Percentiles rank a stretch among this genome's conserved stretches.
Conservation (phyloP, 2,329 filamentous ascomycete species). For the Leptographium procerum region DNA sequence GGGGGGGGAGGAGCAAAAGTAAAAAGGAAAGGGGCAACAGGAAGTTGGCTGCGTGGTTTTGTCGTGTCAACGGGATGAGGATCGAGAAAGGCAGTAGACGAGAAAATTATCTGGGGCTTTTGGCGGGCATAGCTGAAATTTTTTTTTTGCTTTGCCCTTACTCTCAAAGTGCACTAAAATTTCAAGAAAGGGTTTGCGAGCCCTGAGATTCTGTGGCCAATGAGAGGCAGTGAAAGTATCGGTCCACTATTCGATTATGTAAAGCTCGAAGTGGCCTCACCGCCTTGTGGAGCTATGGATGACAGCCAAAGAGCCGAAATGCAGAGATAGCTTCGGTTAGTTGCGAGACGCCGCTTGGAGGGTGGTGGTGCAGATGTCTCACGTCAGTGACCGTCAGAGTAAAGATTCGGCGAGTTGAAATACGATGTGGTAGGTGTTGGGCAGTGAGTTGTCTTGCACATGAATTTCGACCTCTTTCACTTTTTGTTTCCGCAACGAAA, state of each 20-base stretch:
- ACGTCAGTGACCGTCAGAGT: too few species aligned
- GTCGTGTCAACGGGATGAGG: not conserved
- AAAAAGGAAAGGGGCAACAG: not conserved
- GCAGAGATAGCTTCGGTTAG: too few species aligned
- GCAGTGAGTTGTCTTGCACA: too few species aligned
- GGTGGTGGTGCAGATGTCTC: too few species aligned
- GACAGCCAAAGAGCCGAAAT: too few species aligned
- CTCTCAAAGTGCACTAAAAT: not conserved
- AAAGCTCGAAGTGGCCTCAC: not conserved
- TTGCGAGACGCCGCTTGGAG: too few species aligned
- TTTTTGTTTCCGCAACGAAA: too few species aligned
- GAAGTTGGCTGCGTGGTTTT: not conserved
- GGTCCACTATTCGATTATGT: not conserved
- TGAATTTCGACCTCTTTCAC: too few species aligned
- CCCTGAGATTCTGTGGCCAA: not conserved
- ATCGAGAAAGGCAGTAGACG: not conserved
- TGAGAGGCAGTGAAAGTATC: not conserved
- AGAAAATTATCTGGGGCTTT: not conserved
- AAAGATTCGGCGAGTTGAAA: too few species aligned
- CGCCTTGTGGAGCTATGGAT: not conserved
- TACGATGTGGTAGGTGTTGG: too few species aligned
- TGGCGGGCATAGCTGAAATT: not conserved
- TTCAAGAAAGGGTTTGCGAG: not conserved
- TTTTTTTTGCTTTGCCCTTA: not conserved
- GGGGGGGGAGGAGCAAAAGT: not conserved